Evolutionary conservation across 441 rosid species (phyloP).

Genomic region (Pelargonium australe): DNA sequence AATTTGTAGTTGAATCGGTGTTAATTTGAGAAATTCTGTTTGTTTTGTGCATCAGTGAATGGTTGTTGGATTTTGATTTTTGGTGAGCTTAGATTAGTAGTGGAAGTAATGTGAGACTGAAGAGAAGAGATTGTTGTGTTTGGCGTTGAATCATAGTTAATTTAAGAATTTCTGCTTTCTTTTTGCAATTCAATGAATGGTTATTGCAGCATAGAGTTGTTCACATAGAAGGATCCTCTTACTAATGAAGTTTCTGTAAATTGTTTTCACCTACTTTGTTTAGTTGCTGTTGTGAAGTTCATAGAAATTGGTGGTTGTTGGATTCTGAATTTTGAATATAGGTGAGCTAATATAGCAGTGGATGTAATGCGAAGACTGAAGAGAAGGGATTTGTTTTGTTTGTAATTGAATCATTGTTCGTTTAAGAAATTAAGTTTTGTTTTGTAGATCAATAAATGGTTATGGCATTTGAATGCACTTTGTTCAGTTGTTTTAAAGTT

Average conservation of each 20-base stretch:
- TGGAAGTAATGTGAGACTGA: neutral
- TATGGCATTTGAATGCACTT: no score
- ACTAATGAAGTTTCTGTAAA: no score
- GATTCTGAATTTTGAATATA: neutral
- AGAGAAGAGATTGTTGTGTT: neutral
- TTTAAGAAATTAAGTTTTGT: no score
- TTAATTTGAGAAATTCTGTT: neutral
- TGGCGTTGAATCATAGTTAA: neutral
- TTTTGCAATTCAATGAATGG: no score
- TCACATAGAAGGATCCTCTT: no score
- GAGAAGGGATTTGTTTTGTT: neutral
- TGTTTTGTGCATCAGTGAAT: neutral
- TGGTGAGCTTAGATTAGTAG: neutral
- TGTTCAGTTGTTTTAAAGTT: neutral
- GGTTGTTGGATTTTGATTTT: neutral
- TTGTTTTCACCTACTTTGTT: no score
- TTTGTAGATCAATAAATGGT: no score
- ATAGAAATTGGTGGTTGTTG: neutral
- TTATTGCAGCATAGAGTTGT: no score
- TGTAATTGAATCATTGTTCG: no score
- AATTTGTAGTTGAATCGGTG: neutral
- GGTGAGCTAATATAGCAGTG: neutral
- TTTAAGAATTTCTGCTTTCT: neutral
- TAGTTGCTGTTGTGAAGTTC: no score
- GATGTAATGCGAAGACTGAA: neutral